These are phyloP conservation scores for Cupressus sempervirens DNA, from an alignment of 75 land plant species.

Conservation along the genomic window DNA sequence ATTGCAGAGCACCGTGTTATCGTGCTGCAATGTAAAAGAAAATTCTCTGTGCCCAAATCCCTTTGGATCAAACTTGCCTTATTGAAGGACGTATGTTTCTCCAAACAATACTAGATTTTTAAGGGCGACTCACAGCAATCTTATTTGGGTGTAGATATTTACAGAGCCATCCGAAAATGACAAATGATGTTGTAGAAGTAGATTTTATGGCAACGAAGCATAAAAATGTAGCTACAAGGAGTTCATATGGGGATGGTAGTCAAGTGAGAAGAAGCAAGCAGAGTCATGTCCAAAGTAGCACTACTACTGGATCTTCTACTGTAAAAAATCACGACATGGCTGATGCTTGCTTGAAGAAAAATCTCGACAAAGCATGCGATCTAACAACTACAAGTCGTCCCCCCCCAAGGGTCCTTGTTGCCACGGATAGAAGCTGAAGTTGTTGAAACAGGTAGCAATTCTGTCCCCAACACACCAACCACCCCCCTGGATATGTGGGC, in stretches of 20 bases:
- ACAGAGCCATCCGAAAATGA: no score
- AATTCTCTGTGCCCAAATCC: no score
- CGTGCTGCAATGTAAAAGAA: no score
- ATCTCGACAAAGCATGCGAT: not conserved
- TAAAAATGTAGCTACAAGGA: not conserved
- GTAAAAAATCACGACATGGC: not conserved
- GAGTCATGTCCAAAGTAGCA: not conserved
- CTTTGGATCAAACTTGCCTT: no score
- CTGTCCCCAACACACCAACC: not conserved
- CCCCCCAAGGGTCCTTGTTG: not conserved
- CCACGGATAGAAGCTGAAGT: not conserved
- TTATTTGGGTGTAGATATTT: no score
- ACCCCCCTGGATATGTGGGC: no score
- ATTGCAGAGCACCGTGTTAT: no score
- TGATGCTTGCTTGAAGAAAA: not conserved
- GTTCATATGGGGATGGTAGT: no score
- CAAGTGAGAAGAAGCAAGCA: not conserved
- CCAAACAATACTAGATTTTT: no score
- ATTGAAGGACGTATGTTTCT: no score
- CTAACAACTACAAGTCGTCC: not conserved
- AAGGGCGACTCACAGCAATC: no score
- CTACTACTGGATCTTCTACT: not conserved
- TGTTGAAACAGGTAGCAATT: conserved; percentile 9
- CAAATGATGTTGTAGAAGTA: not conserved
- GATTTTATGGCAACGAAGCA: not conserved